These are phyloP conservation scores for Scleromitrula shiraiana DNA, from an alignment of 2,329 filamentous ascomycete genomes.

Conservation along the genomic window DNA sequence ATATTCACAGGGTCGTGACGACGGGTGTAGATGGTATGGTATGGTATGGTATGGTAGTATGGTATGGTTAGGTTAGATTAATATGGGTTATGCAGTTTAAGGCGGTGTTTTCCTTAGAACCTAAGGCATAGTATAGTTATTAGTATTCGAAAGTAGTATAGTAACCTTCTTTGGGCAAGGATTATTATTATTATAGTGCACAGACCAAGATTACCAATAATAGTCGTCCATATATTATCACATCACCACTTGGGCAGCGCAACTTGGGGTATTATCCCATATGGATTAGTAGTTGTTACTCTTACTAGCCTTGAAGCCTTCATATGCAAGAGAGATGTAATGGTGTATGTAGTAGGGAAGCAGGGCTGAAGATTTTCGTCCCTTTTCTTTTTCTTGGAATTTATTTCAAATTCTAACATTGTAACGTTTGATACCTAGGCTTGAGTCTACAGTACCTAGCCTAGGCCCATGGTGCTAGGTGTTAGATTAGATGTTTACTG, in stretches of 20 bases:
- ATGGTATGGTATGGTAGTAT: neutral
- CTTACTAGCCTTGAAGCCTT: neutral
- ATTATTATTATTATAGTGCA: neutral
- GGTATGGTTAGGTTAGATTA: neutral
- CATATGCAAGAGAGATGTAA: neutral
- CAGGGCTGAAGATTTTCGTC: constrained; percentile 3
- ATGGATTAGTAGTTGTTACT: no score
- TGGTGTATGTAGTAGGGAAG: neutral
- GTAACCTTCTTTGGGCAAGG: no score
- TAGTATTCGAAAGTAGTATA: no score
- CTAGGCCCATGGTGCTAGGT: no score
- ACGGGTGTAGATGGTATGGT: neutral
- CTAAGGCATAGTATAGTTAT: no score
- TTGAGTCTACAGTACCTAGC: no score
- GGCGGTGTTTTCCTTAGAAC: no score
- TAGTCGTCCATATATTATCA: no score
- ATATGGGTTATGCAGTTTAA: neutral
- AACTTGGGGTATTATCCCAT: no score
- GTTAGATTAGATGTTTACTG: no score
- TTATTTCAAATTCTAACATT: neutral
- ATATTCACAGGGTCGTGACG: constrained; percentile 4
- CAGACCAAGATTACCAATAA: constrained; percentile 2
- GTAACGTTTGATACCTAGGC: neutral
- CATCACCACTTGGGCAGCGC: no score
- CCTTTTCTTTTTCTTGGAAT: neutral